Percentiles rank a stretch among this genome's conserved stretches.
phyloP scores from a whole-genome alignment of 148 eudicot species.

The Vaccinium myrtillus region DNA sequence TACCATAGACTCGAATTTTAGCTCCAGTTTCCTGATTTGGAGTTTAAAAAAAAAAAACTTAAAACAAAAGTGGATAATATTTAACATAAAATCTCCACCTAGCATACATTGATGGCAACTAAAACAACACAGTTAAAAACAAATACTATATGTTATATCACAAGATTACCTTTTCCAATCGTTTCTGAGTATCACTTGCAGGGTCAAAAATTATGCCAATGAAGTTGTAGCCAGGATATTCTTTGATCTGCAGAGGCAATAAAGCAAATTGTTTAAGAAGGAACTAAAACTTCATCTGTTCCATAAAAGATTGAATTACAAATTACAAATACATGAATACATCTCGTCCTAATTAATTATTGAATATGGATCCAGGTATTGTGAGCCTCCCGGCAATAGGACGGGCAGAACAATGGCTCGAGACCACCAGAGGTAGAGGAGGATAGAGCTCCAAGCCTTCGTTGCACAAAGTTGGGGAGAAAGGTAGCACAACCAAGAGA shows the following conservation, averaged over 20 bases:
- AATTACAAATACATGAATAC: background rate
- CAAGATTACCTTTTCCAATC: slow-evolving; percentile 73
- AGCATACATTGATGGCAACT: background rate
- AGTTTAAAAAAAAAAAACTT: slow-evolving; percentile 12
- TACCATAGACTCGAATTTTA: slow-evolving; percentile 68
- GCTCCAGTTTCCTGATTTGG: slow-evolving; percentile 85
- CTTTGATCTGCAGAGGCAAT: slow-evolving; percentile 55
- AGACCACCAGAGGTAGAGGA: background rate
- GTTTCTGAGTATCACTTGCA: slow-evolving; percentile 68
- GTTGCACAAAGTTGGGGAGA: too few species aligned
- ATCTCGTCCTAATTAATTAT: background rate
- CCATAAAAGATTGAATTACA: background rate
- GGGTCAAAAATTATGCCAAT: slow-evolving; percentile 69
- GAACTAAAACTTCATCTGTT: slow-evolving; percentile 7
- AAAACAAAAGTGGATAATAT: background rate
- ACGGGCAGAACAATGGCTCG: background rate
- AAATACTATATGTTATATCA: background rate
- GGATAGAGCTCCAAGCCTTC: background rate
- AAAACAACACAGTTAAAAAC: background rate
- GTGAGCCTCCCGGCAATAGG: background rate
- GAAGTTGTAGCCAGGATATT: slow-evolving; percentile 68
- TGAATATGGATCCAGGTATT: background rate
- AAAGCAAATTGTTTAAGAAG: slow-evolving; percentile 6
- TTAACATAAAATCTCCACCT: background rate
- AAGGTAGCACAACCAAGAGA: background rate